A percentile compares a stretch with the other conserved stretches of the same genome.
Evolutionary conservation across 2,329 filamentous ascomycete genomes (phyloP).

Genomic region (Pestalotiopsis sp.): DNA sequence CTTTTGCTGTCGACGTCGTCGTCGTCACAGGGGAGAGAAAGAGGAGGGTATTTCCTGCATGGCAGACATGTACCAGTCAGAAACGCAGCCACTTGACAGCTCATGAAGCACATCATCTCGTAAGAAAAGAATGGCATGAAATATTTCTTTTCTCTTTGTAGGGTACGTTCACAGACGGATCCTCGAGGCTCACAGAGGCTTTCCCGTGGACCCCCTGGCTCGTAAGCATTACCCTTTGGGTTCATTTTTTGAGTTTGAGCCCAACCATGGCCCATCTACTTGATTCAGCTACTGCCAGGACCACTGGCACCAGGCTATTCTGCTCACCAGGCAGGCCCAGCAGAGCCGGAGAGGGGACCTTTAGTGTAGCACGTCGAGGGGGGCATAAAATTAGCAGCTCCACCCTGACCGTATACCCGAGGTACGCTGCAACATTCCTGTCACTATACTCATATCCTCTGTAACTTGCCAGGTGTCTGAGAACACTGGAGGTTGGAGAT

Average conservation of each 20-base stretch:
- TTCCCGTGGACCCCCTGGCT: not conserved
- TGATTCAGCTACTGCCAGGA: slow-evolving; percentile 7
- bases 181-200: not conserved
- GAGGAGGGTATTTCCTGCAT: not conserved
- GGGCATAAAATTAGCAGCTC: slow-evolving; percentile 1
- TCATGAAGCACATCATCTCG: not conserved
- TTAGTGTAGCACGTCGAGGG: not conserved
- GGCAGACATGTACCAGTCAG: not conserved
- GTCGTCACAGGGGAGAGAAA: not conserved
- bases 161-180: too few relatives aligned
- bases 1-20: not conserved
- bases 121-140: not conserved
- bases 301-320: not conserved
- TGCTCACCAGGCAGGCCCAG: not conserved
- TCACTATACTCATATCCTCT: slow-evolving; percentile 6
- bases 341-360: not conserved
- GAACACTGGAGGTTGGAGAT: not conserved
- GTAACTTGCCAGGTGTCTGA: not conserved
- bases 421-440: not conserved
- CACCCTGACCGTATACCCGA: not conserved
- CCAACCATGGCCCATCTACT: slow-evolving; percentile 2
- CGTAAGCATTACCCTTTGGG: slow-evolving; percentile 11
- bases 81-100: not conserved
- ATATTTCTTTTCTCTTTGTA: not conserved
- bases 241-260: slow-evolving; percentile 4